Evolutionary conservation across 2,329 filamentous ascomycete genomes (phyloP), one percentile per base, ranked within the genome.

Genomic region (Colletotrichum spinosum): DNA sequence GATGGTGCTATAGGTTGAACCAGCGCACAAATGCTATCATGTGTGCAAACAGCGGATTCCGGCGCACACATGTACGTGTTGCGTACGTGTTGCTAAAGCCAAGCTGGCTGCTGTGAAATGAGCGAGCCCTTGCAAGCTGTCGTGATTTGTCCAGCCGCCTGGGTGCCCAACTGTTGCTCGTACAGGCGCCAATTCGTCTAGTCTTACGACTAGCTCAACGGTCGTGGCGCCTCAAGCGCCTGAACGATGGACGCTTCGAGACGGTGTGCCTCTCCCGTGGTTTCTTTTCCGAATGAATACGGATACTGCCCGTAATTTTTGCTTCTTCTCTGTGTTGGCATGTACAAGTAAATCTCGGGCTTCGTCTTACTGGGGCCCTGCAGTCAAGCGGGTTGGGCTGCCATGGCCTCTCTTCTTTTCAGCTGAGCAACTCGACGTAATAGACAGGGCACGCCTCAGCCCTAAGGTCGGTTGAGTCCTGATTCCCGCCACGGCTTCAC

Each of bases 381-480:
- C 42, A 49, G 12, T 44, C 11, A 11, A 49, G 49, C 15, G 41
- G 54, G 42, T 4, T 25, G 59, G 60, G 38, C 11, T 35, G 17
- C 38, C 44, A n/a, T 34, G 13, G 39, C 65, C 41, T 48, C 53
- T 44, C 59, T 45, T 25, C 41, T 54, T 48, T 37, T 42, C 54
- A 65, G 54, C 60, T 54, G 52, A 15, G 38, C 33, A 44, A 49
- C 45, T 38, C 50, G 42, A 67, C 49, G 49, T 50, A 65, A 46
- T 50, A n/a, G 25, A 48, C 54, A 51, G 38, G 49, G 64, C 44
- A 48, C 12, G 45, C 34, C 49, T 67, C 64, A 67, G 60, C 64
- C 64, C 64, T 67, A 65, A 65, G 34, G 13, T 49, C 44, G 60
- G 49, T 39, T 51, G 17, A 39, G 12, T 58, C 34, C 48, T 35